These are phyloP conservation scores for Astragalus glycyphyllos DNA, from an alignment of 306 rosid genomes.

Conservation along the genomic window DNA sequence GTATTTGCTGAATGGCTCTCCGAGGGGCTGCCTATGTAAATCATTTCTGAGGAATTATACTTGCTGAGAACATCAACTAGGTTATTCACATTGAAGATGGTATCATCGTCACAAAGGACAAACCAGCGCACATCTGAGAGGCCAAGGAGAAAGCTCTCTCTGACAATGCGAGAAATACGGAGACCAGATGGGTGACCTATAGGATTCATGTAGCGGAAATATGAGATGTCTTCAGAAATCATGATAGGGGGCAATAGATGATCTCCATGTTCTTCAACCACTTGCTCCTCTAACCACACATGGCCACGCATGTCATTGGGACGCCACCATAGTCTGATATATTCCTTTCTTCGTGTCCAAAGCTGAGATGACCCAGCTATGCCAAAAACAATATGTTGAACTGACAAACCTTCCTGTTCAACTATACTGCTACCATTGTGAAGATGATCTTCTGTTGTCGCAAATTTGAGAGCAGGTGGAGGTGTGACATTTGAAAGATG, in stretches of 20 bases:
- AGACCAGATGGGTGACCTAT: slow-evolving; percentile 82
- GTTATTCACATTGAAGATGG: slow-evolving; percentile 71
- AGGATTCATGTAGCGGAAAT: slow-evolving; percentile 78
- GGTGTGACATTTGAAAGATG: slow-evolving; percentile 26
- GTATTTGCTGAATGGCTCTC: slow-evolving; percentile 86
- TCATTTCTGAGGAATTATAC: slow-evolving; percentile 80
- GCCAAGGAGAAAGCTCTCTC: slow-evolving; percentile 70
- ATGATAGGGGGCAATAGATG: slow-evolving; percentile 58
- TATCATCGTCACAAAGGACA: slow-evolving; percentile 79
- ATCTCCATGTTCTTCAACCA: slow-evolving; percentile 53
- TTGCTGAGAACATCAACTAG: slow-evolving; percentile 74
- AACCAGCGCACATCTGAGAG: slow-evolving; percentile 65
- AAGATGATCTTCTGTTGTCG: not conserved
- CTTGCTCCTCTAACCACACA: slow-evolving; percentile 77
- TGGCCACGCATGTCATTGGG: slow-evolving; percentile 74
- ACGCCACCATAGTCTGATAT: slow-evolving; percentile 77
- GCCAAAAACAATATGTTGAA: slow-evolving; percentile 71
- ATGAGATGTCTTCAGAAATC: slow-evolving; percentile 74
- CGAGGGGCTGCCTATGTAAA: slow-evolving; percentile 77
- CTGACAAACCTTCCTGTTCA: slow-evolving; percentile 49
- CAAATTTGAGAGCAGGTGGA: slow-evolving; percentile 34
- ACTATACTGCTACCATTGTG: slow-evolving; percentile 39
- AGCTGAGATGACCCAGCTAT: slow-evolving; percentile 79
- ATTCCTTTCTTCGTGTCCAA: slow-evolving; percentile 73
- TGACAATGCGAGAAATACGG: slow-evolving; percentile 69